Conservation (phyloP, 192 early-diverging fungal genomes). For the Podila epicladia region DNA sequence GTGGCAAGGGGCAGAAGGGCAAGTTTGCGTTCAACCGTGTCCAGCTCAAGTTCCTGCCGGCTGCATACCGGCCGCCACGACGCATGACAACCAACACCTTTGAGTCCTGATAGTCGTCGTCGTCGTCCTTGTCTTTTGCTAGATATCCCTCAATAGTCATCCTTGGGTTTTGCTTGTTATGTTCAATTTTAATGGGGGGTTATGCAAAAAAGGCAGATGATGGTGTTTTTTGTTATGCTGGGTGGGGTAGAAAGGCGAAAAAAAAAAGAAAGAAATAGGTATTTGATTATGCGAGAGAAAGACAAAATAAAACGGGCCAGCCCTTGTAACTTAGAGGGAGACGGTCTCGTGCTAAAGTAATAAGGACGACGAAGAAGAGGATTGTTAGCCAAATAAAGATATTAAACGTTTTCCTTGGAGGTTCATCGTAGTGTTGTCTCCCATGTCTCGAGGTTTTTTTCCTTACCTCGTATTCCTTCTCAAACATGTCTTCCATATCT, state of each 20-base stretch:
- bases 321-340: not conserved
- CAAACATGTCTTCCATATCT: slow-evolving; percentile 66
- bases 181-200: not conserved
- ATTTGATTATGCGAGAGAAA: not conserved
- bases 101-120: not conserved
- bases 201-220: not conserved
- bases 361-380: not conserved
- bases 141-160: not conserved
- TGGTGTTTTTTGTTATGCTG: not conserved
- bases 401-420: too few species aligned
- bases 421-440: not conserved
- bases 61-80: slow-evolving; percentile 25
- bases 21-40: slow-evolving; percentile 45
- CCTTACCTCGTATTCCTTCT: slow-evolving; percentile 54
- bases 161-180: too few species aligned
- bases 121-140: not conserved
- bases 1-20: slow-evolving; percentile 8
- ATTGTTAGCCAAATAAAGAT: not conserved
- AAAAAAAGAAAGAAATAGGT: not conserved
- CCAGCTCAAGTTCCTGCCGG: slow-evolving; percentile 42
- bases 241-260: not conserved
- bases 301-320: not conserved
- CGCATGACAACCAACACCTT: slow-evolving; percentile 26
- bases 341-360: not conserved
- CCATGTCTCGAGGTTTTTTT: not conserved